Percentiles rank a stretch among this genome's conserved stretches.
Conservation (phyloP, 108 stramenopile genomes). For the Cyclostephanos invisitatus region DNA sequence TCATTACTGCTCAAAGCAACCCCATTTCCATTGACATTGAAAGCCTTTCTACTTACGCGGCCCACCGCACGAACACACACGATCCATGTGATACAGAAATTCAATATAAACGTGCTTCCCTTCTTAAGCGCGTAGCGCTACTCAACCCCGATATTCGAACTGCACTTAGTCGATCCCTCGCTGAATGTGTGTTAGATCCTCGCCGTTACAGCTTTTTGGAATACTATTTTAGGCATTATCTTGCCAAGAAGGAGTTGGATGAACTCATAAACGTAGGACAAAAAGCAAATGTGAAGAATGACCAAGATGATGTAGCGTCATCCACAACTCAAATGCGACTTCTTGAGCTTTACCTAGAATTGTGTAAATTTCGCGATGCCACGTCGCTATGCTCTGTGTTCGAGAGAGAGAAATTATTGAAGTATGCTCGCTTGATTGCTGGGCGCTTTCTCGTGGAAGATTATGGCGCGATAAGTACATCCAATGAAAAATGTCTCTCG, state of each 20-base stretch:
- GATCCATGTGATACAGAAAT: neutral
- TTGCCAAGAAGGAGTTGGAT: slow-evolving; percentile 11
- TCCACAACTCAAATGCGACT: slow-evolving; percentile 47
- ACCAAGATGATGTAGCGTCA: slow-evolving; percentile 26
- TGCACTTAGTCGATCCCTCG: slow-evolving; percentile 62
- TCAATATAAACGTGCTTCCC: slow-evolving; percentile 22
- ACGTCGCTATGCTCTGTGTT: slow-evolving; percentile 27
- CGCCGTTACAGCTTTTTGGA: slow-evolving; percentile 73
- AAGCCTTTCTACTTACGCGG: slow-evolving; percentile 3
- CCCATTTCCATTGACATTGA: slow-evolving; percentile 7
- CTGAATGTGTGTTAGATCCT: slow-evolving; percentile 65
- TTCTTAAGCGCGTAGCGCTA: slow-evolving; percentile 49
- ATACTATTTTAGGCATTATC: slow-evolving; percentile 46
- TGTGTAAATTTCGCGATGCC: slow-evolving; percentile 58
- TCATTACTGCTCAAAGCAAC: neutral
- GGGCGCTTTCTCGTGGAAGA: slow-evolving; percentile 26
- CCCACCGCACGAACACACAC: slow-evolving; percentile 27
- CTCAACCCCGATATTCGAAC: slow-evolving; percentile 57
- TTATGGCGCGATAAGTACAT: slow-evolving; percentile 1
- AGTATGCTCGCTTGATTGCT: slow-evolving; percentile 20
- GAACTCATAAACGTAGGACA: neutral
- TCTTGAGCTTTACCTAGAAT: slow-evolving; percentile 75
- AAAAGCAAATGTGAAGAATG: slow-evolving; percentile 13
- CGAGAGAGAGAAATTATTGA: slow-evolving; percentile 31
- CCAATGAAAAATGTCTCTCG: slow-evolving; percentile 14